Conservation (phyloP, 139 green algal genomes). For the Penium margaritaceum region DNA sequence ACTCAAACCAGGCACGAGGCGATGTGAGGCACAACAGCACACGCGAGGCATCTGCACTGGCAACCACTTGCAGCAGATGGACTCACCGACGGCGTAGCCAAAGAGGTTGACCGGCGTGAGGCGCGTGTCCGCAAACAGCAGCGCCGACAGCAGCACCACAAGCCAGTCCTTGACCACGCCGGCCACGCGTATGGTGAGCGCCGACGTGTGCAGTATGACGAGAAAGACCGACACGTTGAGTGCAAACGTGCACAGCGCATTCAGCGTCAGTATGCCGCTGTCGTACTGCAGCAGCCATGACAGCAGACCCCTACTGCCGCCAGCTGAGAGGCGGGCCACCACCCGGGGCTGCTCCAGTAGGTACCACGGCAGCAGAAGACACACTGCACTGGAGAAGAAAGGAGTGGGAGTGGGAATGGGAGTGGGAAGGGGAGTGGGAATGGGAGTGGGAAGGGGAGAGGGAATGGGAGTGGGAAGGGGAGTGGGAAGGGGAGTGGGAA, state of each 20-base stretch:
- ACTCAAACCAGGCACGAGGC: no score
- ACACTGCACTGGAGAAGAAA: slow-evolving; percentile 28
- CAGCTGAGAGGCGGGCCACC: not conserved
- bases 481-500: no score
- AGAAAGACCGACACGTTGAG: slow-evolving; percentile 89
- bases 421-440: no score
- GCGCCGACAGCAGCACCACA: slow-evolving; percentile 74
- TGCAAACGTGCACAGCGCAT: slow-evolving; percentile 43
- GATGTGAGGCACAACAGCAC: no score
- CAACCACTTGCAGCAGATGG: no score
- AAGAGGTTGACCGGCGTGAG: slow-evolving; percentile 75
- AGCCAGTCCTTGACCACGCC: slow-evolving; percentile 61
- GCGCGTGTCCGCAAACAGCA: slow-evolving; percentile 61
- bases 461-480: no score
- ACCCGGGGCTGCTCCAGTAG: slow-evolving; percentile 33
- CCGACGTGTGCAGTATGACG: slow-evolving; percentile 75
- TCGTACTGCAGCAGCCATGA: slow-evolving; percentile 2
- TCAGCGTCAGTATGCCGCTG: slow-evolving; percentile 15
- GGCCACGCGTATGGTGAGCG: slow-evolving; percentile 85
- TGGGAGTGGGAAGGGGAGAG: no score
- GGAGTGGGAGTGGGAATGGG: no score
- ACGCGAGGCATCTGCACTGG: no score
- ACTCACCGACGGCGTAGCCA: slow-evolving; percentile 60
- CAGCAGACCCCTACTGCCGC: no score
- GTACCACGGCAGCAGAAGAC: slow-evolving; percentile 26